Evolutionary conservation across 495 filamentous ascomycete genomes (phyloP).

Genomic region (Clohesyomyces aquaticus): DNA sequence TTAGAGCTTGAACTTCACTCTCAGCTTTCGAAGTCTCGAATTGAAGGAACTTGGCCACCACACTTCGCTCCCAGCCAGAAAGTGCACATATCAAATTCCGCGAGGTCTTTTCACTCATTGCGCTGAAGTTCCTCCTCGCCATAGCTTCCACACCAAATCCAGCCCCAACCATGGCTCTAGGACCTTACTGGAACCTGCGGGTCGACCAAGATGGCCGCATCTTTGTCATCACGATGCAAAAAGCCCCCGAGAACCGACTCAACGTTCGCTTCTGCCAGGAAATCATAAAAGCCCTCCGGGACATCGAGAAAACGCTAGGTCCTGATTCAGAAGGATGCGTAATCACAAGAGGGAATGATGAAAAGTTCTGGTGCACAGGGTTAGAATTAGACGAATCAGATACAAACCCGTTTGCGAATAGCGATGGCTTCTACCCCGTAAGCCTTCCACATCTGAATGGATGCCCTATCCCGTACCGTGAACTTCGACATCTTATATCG

Average conservation of each 20-base stretch:
- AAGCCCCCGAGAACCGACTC: slow-evolving; percentile 55
- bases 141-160: background rate
- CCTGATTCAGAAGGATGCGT: slow-evolving; percentile 53
- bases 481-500: too few species aligned
- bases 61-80: too few species aligned
- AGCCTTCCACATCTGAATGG: background rate
- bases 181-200: slow-evolving; percentile 39
- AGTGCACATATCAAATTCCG: too few species aligned
- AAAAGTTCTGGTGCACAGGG: slow-evolving; percentile 60
- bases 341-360: slow-evolving; percentile 53
- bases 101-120: too few species aligned
- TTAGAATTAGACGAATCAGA: slow-evolving; percentile 55
- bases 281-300: slow-evolving; percentile 53
- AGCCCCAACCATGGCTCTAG: slow-evolving; percentile 14
- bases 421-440: slow-evolving; percentile 55
- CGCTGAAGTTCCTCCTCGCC: background rate
- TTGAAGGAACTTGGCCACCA: background rate
- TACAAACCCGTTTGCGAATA: slow-evolving; percentile 54
- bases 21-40: background rate
- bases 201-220: slow-evolving; percentile 48
- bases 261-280: slow-evolving; percentile 54
- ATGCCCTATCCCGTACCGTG: background rate
- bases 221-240: slow-evolving; percentile 57
- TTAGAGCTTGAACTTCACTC: background rate
- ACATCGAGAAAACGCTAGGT: slow-evolving; percentile 50